A percentile compares a stretch with the other conserved stretches of the same genome.
Evolutionary conservation across 192 early-diverging fungal genomes (phyloP).

Genomic region (Podila horticola): DNA sequence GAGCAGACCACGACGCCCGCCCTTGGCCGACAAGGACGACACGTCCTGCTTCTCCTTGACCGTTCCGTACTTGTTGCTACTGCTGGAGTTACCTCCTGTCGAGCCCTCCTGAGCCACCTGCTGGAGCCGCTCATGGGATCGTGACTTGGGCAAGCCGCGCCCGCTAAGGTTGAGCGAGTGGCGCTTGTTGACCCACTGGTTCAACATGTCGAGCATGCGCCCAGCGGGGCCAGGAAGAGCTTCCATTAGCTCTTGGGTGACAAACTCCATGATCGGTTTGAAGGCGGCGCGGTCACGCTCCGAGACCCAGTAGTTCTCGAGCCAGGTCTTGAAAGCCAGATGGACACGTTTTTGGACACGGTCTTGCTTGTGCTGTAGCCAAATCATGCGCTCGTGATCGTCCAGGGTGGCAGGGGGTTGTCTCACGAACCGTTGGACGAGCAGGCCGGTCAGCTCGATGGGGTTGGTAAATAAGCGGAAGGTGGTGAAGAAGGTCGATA

Average conservation of each 20-base stretch:
- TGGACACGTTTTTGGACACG: conserved; percentile 65
- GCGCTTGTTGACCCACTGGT: conserved; percentile 57
- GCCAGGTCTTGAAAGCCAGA: conserved; percentile 85
- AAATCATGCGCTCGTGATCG: conserved; percentile 62
- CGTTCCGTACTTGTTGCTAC: not conserved
- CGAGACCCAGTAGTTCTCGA: conserved; percentile 76
- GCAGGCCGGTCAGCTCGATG: conserved; percentile 65
- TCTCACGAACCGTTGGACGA: conserved; percentile 76
- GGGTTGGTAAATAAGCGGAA: conserved; percentile 88
- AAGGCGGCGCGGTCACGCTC: conserved; percentile 63
- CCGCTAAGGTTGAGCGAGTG: conserved; percentile 6
- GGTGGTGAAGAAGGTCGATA: conserved; percentile 81
- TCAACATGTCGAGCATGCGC: conserved; percentile 65
- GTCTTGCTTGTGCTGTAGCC: conserved; percentile 60
- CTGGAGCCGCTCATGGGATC: conserved; percentile 32
- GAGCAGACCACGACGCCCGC: not conserved
- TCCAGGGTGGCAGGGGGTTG: conserved; percentile 61
- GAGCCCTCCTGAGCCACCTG: not conserved
- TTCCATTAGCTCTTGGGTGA: conserved; percentile 56
- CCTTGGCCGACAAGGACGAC: conserved; percentile 14
- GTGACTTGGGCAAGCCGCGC: conserved; percentile 11
- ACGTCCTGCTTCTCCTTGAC: conserved; percentile 10
- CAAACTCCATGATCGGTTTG: conserved; percentile 62
- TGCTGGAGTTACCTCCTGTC: not conserved
- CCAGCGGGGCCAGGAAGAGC: conserved; percentile 52